phyloP scores from a whole-genome alignment of 2,329 filamentous ascomycete genomes.

The Cercospora janseana region DNA sequence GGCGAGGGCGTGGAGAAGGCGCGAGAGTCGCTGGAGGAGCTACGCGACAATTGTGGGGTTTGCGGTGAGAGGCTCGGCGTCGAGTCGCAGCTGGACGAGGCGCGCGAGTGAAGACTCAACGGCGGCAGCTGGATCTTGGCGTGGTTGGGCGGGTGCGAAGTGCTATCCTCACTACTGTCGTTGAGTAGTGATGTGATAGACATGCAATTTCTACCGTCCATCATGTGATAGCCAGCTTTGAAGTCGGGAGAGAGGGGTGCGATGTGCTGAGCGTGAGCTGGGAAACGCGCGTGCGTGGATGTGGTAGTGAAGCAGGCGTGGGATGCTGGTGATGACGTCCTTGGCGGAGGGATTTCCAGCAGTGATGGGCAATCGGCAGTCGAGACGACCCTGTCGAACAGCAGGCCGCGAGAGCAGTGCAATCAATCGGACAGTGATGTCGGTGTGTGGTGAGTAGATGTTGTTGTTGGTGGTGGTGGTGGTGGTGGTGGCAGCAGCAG shows the following conservation, averaged over 20 bases:
- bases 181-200: conserved; percentile 49
- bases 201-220: conserved; percentile 53
- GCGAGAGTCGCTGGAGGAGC: conserved; percentile 48
- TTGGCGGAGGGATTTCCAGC: too few species aligned
- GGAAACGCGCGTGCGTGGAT: neutral
- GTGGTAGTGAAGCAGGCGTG: too few species aligned
- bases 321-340: too few species aligned
- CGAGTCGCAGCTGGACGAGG: conserved; percentile 44
- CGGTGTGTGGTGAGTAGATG: neutral
- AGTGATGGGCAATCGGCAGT: too few species aligned
- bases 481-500: neutral
- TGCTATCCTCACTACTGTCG: conserved; percentile 41
- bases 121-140: conserved; percentile 30
- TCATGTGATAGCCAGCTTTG: conserved; percentile 39
- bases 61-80: conserved; percentile 48
- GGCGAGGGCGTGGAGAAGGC: conserved; percentile 47
- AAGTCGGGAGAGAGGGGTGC: conserved; percentile 10
- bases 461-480: conserved; percentile 4
- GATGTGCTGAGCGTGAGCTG: conserved; percentile 7
- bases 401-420: neutral
- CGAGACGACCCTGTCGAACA: neutral
- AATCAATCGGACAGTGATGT: neutral
- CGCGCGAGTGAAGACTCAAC: conserved; percentile 25
- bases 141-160: conserved; percentile 11
- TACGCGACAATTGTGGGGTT: conserved; percentile 48